These are phyloP conservation scores for Phytophthora cryptogea DNA, from an alignment of 352 stramenopile genomes.

Conservation along the genomic window DNA sequence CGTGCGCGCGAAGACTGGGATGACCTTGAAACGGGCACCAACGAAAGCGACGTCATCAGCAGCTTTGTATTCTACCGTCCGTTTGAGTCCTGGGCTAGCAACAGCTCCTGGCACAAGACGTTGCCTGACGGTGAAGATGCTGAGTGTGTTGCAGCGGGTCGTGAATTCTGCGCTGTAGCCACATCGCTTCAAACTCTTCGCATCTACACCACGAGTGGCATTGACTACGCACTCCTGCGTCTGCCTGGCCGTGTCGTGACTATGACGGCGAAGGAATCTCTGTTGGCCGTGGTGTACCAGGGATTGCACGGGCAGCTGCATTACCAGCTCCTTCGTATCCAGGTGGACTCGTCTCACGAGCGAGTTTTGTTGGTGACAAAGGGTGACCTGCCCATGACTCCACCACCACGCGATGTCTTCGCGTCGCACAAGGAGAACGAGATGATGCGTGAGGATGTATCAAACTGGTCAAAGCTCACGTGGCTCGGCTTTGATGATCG, in stretches of 20 bases:
- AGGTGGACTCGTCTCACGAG: slow-evolving; percentile 39
- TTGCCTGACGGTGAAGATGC: slow-evolving; percentile 76
- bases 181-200: slow-evolving; percentile 73
- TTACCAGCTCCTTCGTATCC: slow-evolving; percentile 62
- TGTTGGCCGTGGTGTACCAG: slow-evolving; percentile 75
- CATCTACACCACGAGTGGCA: slow-evolving; percentile 74
- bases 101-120: slow-evolving; percentile 77
- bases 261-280: slow-evolving; percentile 60
- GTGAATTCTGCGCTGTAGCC: slow-evolving; percentile 75
- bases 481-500: slow-evolving; percentile 85
- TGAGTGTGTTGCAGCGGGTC: slow-evolving; percentile 61
- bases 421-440: slow-evolving; percentile 75
- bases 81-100: slow-evolving; percentile 85
- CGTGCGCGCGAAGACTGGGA: slow-evolving; percentile 71
- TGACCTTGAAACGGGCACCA: slow-evolving; percentile 31
- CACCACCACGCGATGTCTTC: slow-evolving; percentile 64
- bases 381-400: slow-evolving; percentile 60
- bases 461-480: slow-evolving; percentile 59
- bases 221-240: slow-evolving; percentile 66
- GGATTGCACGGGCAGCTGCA: slow-evolving; percentile 46
- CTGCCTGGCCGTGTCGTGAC: slow-evolving; percentile 73
- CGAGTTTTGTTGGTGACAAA: slow-evolving; percentile 54
- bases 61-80: slow-evolving; percentile 85
- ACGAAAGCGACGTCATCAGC: slow-evolving; percentile 58
- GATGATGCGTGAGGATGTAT: slow-evolving; percentile 37